Percentiles rank a stretch among this genome's conserved stretches.
Conservation (phyloP, 1,139 yeast genomes). For the Protomyces inundatus region DNA sequence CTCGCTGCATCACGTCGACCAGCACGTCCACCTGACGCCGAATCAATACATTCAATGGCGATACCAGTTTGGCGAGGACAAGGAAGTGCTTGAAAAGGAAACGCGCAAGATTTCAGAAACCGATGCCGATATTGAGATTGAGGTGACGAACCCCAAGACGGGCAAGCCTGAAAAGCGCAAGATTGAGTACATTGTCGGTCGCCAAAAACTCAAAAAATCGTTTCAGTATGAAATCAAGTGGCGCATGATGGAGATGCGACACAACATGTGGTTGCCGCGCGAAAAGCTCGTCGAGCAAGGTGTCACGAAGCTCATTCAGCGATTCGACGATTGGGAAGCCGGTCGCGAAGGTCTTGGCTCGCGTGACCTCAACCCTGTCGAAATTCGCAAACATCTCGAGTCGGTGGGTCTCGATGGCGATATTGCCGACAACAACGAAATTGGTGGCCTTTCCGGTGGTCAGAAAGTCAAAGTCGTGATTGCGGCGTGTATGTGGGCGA, state of each 20-base stretch:
- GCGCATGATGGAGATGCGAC: constrained; percentile 88
- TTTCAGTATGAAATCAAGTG: constrained; percentile 97
- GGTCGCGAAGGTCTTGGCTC: constrained; percentile 98
- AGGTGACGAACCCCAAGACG: constrained; percentile 55
- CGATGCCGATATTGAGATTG: constrained; percentile 68
- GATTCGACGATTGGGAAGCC: constrained; percentile 96
- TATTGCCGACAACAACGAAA: constrained; percentile 94
- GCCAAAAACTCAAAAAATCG: constrained; percentile 91
- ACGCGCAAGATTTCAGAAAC: constrained; percentile 86
- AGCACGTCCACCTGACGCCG: constrained; percentile 95
- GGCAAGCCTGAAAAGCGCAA: constrained; percentile 89
- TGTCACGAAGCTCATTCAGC: constrained; percentile 79
- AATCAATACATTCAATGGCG: constrained; percentile 98
- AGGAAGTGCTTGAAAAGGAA: constrained; percentile 91
- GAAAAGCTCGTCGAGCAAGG: constrained; percentile 76
- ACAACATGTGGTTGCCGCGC: constrained; percentile 87
- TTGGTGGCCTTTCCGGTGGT: constrained; percentile 96
- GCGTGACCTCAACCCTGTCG: constrained; percentile 85
- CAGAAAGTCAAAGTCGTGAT: constrained; percentile 96
- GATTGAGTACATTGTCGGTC: constrained; percentile 90
- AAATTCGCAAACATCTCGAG: constrained; percentile 92
- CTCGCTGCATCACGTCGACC: constrained; percentile 93
- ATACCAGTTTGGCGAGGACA: constrained; percentile 94
- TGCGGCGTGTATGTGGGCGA: constrained; percentile 99
- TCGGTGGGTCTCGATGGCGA: constrained; percentile 97